Evolutionary conservation across 139 green algal species (phyloP).

Genomic region (Chlamydomonas urium): DNA sequence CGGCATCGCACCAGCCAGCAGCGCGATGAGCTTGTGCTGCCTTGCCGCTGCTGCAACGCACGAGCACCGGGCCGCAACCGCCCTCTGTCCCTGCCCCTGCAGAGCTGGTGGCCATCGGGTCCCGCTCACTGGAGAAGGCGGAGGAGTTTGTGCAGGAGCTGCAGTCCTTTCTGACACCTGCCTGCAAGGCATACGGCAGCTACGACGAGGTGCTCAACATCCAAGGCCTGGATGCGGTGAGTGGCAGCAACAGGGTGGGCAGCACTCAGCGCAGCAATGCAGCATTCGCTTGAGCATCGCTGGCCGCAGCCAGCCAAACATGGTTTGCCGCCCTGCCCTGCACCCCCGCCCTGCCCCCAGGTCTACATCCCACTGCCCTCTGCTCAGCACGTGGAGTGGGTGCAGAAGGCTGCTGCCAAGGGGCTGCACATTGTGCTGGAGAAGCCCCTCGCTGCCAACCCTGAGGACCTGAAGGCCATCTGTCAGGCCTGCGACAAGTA

Average conservation of each 20-base stretch:
- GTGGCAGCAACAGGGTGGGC: too few relatives aligned
- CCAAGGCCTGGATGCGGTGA: constrained; percentile 3
- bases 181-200: not conserved
- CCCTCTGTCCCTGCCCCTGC: not conserved
- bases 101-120: constrained; percentile 11
- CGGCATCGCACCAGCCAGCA: not conserved
- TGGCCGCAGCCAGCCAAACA: too few relatives aligned
- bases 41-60: not conserved
- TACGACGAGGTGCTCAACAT: constrained; percentile 13
- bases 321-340: too few relatives aligned
- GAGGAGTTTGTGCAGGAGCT: constrained; percentile 8
- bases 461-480: constrained; percentile 13
- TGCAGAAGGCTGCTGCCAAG: constrained; percentile 15
- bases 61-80: too few relatives aligned
- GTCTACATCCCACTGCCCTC: constrained; percentile 23
- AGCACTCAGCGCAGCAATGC: too few relatives aligned
- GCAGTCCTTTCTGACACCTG: not conserved
- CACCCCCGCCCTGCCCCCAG: not conserved
- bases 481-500: not conserved
- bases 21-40: not conserved
- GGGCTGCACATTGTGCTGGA: constrained; percentile 20
- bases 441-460: constrained; percentile 14
- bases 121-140: constrained; percentile 7
- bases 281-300: too few relatives aligned
- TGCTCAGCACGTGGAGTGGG: constrained; percentile 19